Base-by-base conservation (phyloP, 305 asterid genomes). In the Coffea humblotiana region DNA sequence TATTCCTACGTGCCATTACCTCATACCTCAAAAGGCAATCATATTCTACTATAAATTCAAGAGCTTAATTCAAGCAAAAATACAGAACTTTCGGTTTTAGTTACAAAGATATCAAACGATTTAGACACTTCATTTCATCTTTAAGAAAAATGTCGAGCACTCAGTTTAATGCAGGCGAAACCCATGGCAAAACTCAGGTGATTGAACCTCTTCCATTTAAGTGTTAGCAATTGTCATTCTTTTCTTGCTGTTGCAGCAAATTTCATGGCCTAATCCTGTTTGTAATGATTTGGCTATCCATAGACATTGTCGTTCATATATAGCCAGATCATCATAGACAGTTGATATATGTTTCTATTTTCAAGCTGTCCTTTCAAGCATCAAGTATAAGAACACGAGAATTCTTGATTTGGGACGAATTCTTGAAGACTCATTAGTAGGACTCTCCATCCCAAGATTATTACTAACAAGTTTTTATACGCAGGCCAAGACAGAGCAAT, bases 401-500 rank as follows among this genome's bases (percentile, higher is more conserved):
- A 40, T 40, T 40, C 43, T 40, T 40, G 43, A 3, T 40, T 40
- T 40, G 43, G 43, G 43, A 40, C 6, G 43, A 40, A 40, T 40
- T 40, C 43, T 40, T 40, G 43, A 40, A 40, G 6, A 40, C 43
- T 40, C 43, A 40, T 40, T 40, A 40, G 43, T 40, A 40, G 43
- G 32, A 32, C 32, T 32, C 32, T 32, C 2, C 32, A 32, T 32
- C 32, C 32, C 32, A 40, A 5, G 6, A 40, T 3, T 3, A 40
- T 40, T 40, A 40, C n/a, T 37, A 8, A 27, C 14, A 45, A 63
- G 13, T 14, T 48, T 49, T 60, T 0, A 72, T 72, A 65, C 32
- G 49, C n/a, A 92, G 96, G 89, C 81, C 58, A 82, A 88, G 79
- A 79, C 93, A 9, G 95, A 90, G 86, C 85, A 89, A 29, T 77